Evolutionary conservation across 768 basidiomycete genomes (phyloP).

Genomic region (Tulasnella sp.): DNA sequence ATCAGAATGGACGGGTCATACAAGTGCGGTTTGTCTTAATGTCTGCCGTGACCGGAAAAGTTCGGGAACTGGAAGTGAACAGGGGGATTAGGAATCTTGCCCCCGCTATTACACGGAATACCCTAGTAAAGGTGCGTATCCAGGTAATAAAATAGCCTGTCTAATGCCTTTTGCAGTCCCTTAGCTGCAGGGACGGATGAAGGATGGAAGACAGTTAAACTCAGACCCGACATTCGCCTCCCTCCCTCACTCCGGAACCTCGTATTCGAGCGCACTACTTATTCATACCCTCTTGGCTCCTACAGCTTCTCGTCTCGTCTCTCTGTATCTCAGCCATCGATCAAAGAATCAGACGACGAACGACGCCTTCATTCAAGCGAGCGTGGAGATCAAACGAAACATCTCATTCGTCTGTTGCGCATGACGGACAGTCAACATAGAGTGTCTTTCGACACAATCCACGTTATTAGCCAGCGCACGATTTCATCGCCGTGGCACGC

Average conservation of each 20-base stretch:
- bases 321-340: background rate
- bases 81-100: background rate
- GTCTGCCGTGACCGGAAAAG: too few relatives aligned
- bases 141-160: background rate
- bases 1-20: too few relatives aligned
- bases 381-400: slow-evolving; percentile 2
- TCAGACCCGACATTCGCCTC: background rate
- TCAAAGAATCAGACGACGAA: background rate
- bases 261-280: background rate
- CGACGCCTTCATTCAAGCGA: background rate
- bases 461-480: background rate
- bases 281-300: background rate
- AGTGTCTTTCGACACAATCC: background rate
- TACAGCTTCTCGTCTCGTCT: background rate
- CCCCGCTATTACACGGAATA: background rate
- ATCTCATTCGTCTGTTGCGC: slow-evolving; percentile 5
- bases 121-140: background rate
- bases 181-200: background rate
- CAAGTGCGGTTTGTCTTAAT: too few relatives aligned
- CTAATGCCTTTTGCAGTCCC: background rate
- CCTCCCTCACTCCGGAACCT: background rate
- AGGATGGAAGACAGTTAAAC: background rate
- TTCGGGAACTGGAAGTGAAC: too few relatives aligned
- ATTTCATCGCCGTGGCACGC: background rate
- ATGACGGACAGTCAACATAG: background rate